Base-by-base conservation (phyloP, 768 basidiomycete species). In the Lactifluus pinguis region DNA sequence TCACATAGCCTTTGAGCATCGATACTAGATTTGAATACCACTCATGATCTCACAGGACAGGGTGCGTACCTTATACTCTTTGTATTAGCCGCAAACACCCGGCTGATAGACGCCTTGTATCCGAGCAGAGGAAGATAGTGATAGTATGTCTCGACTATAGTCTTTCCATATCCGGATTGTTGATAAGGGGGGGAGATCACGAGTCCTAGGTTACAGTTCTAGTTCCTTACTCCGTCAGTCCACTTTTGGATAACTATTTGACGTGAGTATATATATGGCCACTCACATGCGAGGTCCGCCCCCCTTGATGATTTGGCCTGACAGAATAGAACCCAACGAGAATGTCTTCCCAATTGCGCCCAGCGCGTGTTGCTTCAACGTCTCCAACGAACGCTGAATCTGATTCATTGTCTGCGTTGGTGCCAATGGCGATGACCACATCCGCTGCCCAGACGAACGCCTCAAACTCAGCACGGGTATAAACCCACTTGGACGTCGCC, bases 161-260 rank as follows among this genome's bases (percentile, higher is more conserved):
- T 75, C 45, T 75, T 73, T 17, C 93, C 94, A 67, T 87, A 83
- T 34, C 87, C 84, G 39, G 76, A 73, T 2, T 83, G 83, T 29
- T 91, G 80, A 34, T 84, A 82, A 0, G 68, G 67, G 6, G 80
- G 77, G 21, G 86, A 82, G 7, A 94, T 85, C 39, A 95, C 76
- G 73, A 97, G 97, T 3, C 95, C 94, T 4, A 82, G 92, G 67
- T 95, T 97, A 74, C 91, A 92, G 62, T 88, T 88, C 86, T 91
- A 47, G 21, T 65, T 39, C 52, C 42, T 45, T 34, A 42, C 32
- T 6, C n/a, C n/a, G 57, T 55, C 56, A 63, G 44, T n/a, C 41
- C 15, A 17, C 19, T 8, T 15, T 4, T 3, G 4, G 15, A n/a
- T n/a, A n/a, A n/a, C n/a, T n/a, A n/a, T 42, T 42, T 15, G 41